These are phyloP conservation scores for Cyberlindnera meyerae DNA, from an alignment of 805 yeast genomes.

Conservation along the genomic window DNA sequence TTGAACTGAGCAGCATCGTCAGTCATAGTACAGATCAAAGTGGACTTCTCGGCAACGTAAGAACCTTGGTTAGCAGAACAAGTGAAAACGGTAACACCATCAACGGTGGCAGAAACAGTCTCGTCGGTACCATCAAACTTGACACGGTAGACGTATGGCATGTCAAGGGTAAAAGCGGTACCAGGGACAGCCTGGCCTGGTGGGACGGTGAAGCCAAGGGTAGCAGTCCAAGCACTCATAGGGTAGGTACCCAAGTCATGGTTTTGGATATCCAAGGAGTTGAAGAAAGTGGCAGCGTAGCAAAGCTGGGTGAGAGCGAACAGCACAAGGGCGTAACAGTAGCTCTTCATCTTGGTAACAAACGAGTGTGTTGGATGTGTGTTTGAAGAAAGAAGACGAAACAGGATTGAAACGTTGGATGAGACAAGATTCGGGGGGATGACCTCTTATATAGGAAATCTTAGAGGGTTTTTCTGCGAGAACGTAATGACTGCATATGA, in stretches of 20 bases:
- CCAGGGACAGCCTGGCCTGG: slow-evolving; percentile 21
- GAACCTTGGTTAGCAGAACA: slow-evolving; percentile 34
- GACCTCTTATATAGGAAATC: too few species aligned
- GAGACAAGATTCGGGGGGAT: too few species aligned
- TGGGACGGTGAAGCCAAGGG: slow-evolving; percentile 25
- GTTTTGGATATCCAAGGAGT: slow-evolving; percentile 6
- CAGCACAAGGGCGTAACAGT: slow-evolving; percentile 7
- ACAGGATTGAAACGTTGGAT: too few species aligned
- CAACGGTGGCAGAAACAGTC: slow-evolving; percentile 19
- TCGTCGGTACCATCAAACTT: slow-evolving; percentile 25
- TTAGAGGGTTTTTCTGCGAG: too few species aligned
- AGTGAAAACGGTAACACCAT: slow-evolving; percentile 25
- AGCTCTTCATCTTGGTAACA: slow-evolving; percentile 1
- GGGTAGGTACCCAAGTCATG: slow-evolving; percentile 21
- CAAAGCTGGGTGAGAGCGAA: slow-evolving; percentile 3
- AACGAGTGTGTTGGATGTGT: too few species aligned
- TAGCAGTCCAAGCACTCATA: slow-evolving; percentile 30
- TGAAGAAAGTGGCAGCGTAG: slow-evolving; percentile 6
- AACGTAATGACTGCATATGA: too few species aligned
- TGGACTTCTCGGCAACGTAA: slow-evolving; percentile 26
- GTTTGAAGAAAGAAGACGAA: too few species aligned
- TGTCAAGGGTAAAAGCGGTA: slow-evolving; percentile 19
- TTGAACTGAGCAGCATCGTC: slow-evolving; percentile 14
- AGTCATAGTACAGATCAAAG: slow-evolving; percentile 27
- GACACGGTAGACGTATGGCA: slow-evolving; percentile 32